phyloP scores from a whole-genome alignment of 2,329 filamentous ascomycete genomes.

The Colletotrichum orchidophilum region DNA sequence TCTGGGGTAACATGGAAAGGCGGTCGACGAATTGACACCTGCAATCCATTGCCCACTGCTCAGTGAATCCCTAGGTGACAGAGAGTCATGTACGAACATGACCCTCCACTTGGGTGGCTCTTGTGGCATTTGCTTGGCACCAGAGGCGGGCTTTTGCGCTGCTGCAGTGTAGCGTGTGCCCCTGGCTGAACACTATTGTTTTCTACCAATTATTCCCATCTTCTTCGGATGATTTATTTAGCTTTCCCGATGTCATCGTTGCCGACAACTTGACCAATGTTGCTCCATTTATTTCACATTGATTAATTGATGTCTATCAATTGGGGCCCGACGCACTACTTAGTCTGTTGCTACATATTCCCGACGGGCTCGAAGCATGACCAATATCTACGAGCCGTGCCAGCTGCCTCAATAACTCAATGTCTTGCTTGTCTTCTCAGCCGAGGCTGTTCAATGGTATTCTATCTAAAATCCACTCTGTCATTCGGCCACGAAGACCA shows the following conservation, averaged over 20 bases:
- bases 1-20: constrained; percentile 23
- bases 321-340: not conserved
- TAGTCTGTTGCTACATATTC: not conserved
- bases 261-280: not conserved
- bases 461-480: not conserved
- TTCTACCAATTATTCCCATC: not conserved
- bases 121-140: not conserved
- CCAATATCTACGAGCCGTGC: not conserved
- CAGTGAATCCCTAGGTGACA: not conserved
- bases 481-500: not conserved
- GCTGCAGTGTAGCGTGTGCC: not conserved
- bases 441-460: not conserved
- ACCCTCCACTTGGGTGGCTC: not conserved
- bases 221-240: not conserved
- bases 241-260: not conserved
- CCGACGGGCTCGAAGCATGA: not conserved
- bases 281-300: not conserved
- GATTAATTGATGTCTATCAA: constrained; percentile 16
- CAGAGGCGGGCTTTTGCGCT: not conserved
- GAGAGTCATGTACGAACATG: constrained; percentile 12
- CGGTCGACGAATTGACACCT: not conserved
- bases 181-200: not conserved
- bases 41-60: not conserved
- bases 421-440: not conserved
- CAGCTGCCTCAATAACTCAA: not conserved